Base-by-base conservation (phyloP, 768 basidiomycete species). In the Tricholoma flavovirens region DNA sequence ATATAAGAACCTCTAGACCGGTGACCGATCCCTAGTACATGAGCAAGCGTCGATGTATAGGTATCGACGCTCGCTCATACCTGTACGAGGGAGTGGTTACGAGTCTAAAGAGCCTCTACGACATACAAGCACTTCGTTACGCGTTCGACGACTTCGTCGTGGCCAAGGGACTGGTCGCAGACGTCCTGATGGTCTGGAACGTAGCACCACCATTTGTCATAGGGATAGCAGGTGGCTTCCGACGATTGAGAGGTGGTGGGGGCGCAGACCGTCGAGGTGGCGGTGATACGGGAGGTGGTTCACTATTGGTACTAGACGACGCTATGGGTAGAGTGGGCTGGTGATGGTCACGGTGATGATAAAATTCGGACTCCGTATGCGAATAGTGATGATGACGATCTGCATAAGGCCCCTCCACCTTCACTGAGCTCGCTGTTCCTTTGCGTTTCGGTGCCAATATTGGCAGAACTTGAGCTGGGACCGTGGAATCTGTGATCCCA, bases 171-270 rank as follows among this genome's bases (percentile, higher is more conserved):
- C 70, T 71, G 15, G 69, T 66, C 52, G 68, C 72, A 7, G 79
- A 79, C 3, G 77, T 76, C 60, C 73, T 70, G 38, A 88, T 86
- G 1, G 84, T 74, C 6, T 83, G 83, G 32, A 88, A 83, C 33
- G 80, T 81, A 19, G 76, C 78, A 8, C 82, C 83, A 12, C 77
- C 64, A 54, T 77, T 75, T 0, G 77, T 77, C 1, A 77, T 70
- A 9, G 89, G 87, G 45, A 86, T 75, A 14, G 88, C 84, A 32
- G 89, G 88, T 1, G 88, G 83, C 61, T 87, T 87, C 64, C 88
- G 72, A 45, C 88, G 76, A 64, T 83, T 83, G 3, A 78, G 78
- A 17, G 87, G 86, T 9, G 83, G 79, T n/a, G 88, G 83, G 0
- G 88, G 84, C 2, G 87, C 79, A 4, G 78, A 73, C 54, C 83